Evolutionary conservation across 768 basidiomycete species (phyloP).

Genomic region (Naganishia onofrii): DNA sequence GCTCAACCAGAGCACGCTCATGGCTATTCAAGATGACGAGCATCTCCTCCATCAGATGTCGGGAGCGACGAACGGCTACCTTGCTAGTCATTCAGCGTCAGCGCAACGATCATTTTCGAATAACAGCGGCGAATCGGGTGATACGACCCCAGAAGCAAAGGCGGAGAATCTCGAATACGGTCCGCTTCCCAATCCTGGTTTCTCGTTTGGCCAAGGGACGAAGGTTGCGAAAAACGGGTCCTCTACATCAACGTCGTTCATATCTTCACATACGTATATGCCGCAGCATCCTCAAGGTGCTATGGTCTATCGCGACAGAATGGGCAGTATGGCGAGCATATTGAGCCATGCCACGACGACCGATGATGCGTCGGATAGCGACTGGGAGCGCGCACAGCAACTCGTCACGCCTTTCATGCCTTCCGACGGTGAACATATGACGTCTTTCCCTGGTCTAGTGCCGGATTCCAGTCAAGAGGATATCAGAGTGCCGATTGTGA

Average conservation of each 20-base stretch:
- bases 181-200: constrained; percentile 44
- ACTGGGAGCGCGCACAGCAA: constrained; percentile 26
- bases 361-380: constrained; percentile 34
- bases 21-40: constrained; percentile 46
- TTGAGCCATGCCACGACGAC: constrained; percentile 39
- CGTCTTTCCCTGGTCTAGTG: neutral
- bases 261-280: neutral
- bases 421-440: neutral
- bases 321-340: constrained; percentile 45
- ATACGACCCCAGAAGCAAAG: neutral
- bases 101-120: neutral
- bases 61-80: neutral
- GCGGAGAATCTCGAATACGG: constrained; percentile 15
- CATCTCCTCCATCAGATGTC: constrained; percentile 3
- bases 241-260: neutral
- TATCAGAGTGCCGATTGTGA: neutral
- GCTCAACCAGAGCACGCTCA: constrained; percentile 29
- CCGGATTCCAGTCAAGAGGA: constrained; percentile 6
- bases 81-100: neutral
- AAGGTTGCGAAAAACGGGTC: neutral
- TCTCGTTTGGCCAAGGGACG: constrained; percentile 41
- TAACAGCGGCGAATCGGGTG: neutral
- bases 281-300: neutral
- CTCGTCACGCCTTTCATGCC: constrained; percentile 12
- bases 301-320: constrained; percentile 31